These are phyloP conservation scores for Triticum urartu DNA, from an alignment of 176 grass and related monocot species.

Conservation along the genomic window DNA sequence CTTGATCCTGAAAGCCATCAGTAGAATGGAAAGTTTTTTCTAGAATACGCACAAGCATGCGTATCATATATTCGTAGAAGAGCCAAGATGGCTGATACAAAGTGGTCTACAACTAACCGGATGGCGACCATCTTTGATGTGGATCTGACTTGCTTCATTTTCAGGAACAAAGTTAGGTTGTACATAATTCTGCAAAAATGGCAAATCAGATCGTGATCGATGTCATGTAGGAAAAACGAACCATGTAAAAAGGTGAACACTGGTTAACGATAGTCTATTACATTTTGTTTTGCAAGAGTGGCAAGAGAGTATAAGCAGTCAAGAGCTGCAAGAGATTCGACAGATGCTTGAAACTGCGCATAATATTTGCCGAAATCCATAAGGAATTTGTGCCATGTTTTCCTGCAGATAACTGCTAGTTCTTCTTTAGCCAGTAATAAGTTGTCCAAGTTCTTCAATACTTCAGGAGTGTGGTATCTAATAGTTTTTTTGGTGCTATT, in stretches of 20 bases:
- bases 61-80: too few relatives aligned
- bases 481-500: constrained; percentile 85
- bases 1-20: background rate
- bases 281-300: constrained; percentile 75
- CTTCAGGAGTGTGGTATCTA: constrained; percentile 84
- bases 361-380: constrained; percentile 68
- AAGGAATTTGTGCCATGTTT: constrained; percentile 77
- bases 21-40: background rate
- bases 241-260: background rate
- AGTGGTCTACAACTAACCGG: constrained; percentile 57
- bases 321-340: constrained; percentile 77
- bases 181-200: constrained; percentile 71
- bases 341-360: constrained; percentile 72
- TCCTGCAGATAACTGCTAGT: constrained; percentile 69
- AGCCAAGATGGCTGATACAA: background rate
- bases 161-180: constrained; percentile 67
- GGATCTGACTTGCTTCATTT: constrained; percentile 79
- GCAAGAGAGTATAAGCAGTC: constrained; percentile 90
- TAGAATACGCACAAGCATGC: too few relatives aligned
- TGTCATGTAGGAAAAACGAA: background rate
- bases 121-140: constrained; percentile 77
- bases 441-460: constrained; percentile 65
- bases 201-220: constrained; percentile 21
- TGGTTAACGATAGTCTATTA: constrained; percentile 23
- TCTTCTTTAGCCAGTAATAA: constrained; percentile 84